Conservation (phyloP, 2,329 filamentous ascomycete species). For the Fusarium nygamai region DNA sequence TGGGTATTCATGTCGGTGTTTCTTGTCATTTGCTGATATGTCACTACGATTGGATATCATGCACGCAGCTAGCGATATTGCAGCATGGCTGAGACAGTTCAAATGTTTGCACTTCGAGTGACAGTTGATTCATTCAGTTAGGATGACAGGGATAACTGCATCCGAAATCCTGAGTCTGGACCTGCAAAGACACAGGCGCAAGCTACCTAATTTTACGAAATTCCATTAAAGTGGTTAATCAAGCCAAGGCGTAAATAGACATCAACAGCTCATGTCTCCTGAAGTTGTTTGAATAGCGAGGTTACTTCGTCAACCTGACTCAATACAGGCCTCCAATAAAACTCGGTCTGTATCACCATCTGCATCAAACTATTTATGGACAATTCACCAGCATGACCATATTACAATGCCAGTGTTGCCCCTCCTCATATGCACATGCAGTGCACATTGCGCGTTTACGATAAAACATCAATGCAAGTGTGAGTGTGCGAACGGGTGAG, state of each 20-base stretch:
- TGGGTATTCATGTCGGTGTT: not conserved
- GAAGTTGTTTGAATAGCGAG: accelerated
- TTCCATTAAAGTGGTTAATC: not conserved
- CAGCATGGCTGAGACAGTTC: constrained; percentile 3
- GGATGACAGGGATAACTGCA: not conserved
- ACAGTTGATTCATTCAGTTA: not conserved
- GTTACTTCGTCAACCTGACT: not conserved
- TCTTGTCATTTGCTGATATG: not conserved
- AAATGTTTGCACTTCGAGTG: not conserved
- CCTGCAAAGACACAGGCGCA: not conserved
- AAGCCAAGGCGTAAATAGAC: not conserved
- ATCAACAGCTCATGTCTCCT: not conserved
- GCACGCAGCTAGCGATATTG: not conserved
- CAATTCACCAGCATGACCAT: not conserved
- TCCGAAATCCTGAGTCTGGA: not conserved
- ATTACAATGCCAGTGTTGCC: not conserved
- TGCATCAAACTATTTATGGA: not conserved
- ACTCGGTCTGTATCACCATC: not conserved
- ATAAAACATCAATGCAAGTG: not conserved
- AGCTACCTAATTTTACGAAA: not conserved
- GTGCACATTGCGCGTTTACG: not conserved
- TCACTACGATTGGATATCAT: not conserved
- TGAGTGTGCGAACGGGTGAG: not conserved
- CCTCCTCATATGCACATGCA: not conserved
- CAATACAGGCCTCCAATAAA: not conserved